phyloP scores from a whole-genome alignment of 371 early-diverging fungal species.

The Capillidium heterosporum region DNA sequence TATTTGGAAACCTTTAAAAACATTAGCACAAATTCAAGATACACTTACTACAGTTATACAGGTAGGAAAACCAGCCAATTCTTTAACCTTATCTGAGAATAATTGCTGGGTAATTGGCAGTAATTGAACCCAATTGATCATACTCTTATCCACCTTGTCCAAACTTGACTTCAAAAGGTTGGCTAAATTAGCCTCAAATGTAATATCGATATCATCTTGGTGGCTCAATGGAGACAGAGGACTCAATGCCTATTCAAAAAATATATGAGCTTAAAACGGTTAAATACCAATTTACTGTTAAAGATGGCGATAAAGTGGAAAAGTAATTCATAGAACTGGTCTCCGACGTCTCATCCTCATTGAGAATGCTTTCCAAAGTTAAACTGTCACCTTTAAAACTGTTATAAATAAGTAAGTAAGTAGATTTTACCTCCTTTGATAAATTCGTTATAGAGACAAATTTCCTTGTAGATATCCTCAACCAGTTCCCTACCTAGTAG shows the following conservation, averaged over 20 bases:
- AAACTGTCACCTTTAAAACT: neutral
- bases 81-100: slow-evolving; percentile 31
- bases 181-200: neutral
- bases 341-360: neutral
- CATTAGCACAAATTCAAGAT: neutral
- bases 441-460: slow-evolving; percentile 58
- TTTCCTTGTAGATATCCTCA: slow-evolving; percentile 38
- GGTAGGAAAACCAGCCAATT: slow-evolving; percentile 33
- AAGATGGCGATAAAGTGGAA: neutral
- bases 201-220: neutral
- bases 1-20: slow-evolving; percentile 25
- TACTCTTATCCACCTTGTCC: slow-evolving; percentile 29
- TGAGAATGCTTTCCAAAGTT: neutral
- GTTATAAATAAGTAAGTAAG: neutral
- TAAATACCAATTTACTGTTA: neutral
- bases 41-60: slow-evolving; percentile 25
- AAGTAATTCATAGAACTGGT: neutral
- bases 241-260: neutral
- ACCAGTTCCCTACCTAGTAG: slow-evolving; percentile 22
- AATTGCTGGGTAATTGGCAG: slow-evolving; percentile 42
- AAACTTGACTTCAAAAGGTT: neutral
- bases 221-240: neutral
- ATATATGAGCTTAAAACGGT: neutral
- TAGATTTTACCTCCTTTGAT: slow-evolving; percentile 31
- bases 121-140: slow-evolving; percentile 54